Conservation (phyloP, 1,284 basidiomycete genomes). For the Coniferiporia sulphurascens region DNA sequence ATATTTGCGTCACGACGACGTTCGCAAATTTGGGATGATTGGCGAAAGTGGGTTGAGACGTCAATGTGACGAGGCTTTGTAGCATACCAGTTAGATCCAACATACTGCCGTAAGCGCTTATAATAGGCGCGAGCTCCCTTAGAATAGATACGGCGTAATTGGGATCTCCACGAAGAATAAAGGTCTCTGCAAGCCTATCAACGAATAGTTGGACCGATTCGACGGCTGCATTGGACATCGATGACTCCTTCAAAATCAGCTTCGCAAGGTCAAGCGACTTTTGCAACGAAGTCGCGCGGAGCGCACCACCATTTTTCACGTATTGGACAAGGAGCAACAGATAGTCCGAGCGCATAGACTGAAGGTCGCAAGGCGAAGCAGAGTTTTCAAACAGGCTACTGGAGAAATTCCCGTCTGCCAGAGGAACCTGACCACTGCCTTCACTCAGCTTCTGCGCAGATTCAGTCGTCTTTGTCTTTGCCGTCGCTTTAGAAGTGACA, state of each 20-base stretch:
- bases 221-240: conserved; percentile 28
- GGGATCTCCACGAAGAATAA: conserved; percentile 41
- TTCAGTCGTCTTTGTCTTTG: conserved; percentile 45
- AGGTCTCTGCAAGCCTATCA: conserved; percentile 41
- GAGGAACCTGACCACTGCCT: conserved; percentile 26
- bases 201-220: conserved; percentile 47
- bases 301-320: conserved; percentile 50
- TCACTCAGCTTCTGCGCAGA: conserved; percentile 26
- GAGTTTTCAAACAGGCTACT: conserved; percentile 27
- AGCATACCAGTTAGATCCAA: conserved; percentile 64
- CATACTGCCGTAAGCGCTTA: conserved; percentile 44
- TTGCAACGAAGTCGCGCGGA: conserved; percentile 42
- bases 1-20: conserved; percentile 56
- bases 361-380: conserved; percentile 45
- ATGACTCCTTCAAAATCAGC: conserved; percentile 51
- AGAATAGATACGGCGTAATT: conserved; percentile 55
- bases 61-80: conserved; percentile 47
- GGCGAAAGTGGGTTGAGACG: conserved; percentile 42
- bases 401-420: conserved; percentile 34
- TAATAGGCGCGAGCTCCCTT: conserved; percentile 52
- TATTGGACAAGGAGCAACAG: conserved; percentile 55
- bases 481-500: conserved; percentile 39
- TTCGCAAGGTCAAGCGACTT: conserved; percentile 58
- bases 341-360: conserved; percentile 61
- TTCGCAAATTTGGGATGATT: conserved; percentile 48